phyloP scores from a whole-genome alignment of 257 asterid species.

The Phtheirospermum japonicum region DNA sequence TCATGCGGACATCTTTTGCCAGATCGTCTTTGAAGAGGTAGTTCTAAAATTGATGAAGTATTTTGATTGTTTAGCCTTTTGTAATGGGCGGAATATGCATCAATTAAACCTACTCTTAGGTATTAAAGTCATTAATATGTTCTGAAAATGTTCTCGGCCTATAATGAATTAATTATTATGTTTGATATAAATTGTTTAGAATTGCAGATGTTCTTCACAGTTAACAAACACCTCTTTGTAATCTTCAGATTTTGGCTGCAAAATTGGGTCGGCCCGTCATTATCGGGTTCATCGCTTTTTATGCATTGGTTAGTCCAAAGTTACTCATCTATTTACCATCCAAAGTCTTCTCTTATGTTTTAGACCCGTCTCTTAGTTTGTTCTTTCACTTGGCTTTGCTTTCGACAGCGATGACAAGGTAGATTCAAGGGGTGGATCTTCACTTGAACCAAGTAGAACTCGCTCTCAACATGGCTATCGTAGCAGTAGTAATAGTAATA shows the following conservation, averaged over 20 bases:
- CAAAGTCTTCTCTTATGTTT: conserved; percentile 19
- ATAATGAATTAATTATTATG: conserved; percentile 16
- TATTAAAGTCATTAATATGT: conserved; percentile 1
- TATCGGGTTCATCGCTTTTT: conserved; percentile 70
- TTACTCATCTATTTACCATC: conserved; percentile 16
- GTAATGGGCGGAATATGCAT: conserved; percentile 11
- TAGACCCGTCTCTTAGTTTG: conserved; percentile 23
- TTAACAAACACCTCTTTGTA: conserved; percentile 28
- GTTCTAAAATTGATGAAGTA: conserved; percentile 18
- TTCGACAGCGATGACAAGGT: conserved; percentile 59
- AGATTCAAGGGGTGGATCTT: conserved; percentile 61
- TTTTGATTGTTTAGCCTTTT: conserved; percentile 1
- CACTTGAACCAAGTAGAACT: conserved; percentile 59
- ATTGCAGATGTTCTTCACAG: conserved; percentile 19
- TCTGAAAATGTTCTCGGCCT: conserved; percentile 21
- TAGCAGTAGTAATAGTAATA: conserved; percentile 89
- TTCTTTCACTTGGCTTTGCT: conserved; percentile 38
- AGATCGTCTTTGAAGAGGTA: conserved; percentile 93
- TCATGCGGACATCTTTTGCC: conserved; percentile 83
- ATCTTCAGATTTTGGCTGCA: conserved; percentile 93
- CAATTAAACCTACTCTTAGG: conserved; percentile 4
- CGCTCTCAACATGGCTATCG: conserved; percentile 65
- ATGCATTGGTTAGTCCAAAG: conserved; percentile 68
- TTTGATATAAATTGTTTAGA: conserved; percentile 10
- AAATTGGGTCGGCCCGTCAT: conserved; percentile 95